Evolutionary conservation across 1,139 yeast species (phyloP).

Genomic region (Starmera stellimalicola): DNA sequence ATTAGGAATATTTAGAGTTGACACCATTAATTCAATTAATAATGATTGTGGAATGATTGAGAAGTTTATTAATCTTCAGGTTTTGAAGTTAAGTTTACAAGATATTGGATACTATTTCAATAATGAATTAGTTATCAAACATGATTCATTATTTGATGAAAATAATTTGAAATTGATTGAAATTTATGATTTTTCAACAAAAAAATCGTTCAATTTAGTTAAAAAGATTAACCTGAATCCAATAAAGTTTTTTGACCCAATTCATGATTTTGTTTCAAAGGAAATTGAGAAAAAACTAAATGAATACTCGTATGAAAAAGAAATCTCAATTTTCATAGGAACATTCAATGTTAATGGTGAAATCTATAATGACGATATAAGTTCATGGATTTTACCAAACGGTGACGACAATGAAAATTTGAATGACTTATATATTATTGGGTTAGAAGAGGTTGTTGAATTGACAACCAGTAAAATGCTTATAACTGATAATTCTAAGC

Average conservation of each 20-base stretch:
- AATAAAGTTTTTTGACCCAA: constrained; percentile 53
- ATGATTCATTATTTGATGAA: constrained; percentile 53
- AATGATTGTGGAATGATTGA: constrained; percentile 48
- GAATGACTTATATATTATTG: constrained; percentile 72
- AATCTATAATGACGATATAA: constrained; percentile 40
- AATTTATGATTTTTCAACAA: constrained; percentile 27
- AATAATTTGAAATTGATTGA: constrained; percentile 41
- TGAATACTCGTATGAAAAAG: constrained; percentile 42
- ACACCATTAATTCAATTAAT: constrained; percentile 57
- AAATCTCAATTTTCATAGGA: constrained; percentile 48
- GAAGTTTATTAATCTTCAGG: constrained; percentile 51
- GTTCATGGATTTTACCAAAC: constrained; percentile 34
- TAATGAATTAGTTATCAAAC: constrained; percentile 37
- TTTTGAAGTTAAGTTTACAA: constrained; percentile 46
- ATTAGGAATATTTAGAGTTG: constrained; percentile 56
- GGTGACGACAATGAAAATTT: constrained; percentile 13
- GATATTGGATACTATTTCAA: constrained; percentile 36
- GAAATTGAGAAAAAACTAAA: constrained; percentile 39
- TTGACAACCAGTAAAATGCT: constrained; percentile 85
- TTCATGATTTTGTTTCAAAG: constrained; percentile 56
- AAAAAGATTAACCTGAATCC: constrained; percentile 18
- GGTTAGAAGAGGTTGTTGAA: constrained; percentile 89
- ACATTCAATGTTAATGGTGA: constrained; percentile 69
- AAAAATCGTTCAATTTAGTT: constrained; percentile 21
- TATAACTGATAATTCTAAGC: constrained; percentile 64